Base-by-base conservation (phyloP, 1,139 yeast genomes). In the Debaryomyces psychrophilus region DNA sequence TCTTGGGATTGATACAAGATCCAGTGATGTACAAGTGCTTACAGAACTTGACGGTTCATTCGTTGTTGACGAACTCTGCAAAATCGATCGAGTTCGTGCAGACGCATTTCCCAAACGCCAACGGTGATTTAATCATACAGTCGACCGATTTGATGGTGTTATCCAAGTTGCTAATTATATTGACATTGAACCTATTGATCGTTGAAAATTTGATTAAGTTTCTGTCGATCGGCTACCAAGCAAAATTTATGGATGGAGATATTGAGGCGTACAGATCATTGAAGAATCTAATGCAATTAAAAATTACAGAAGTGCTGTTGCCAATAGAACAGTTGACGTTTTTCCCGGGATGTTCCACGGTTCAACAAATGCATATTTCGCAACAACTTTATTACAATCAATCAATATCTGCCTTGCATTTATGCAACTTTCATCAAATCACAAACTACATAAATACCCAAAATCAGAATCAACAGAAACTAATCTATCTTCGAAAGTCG, bases 361-460 rank as follows among this genome's bases (percentile, higher is more conserved):
- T 23, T 6, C 43, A 39, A 8, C 31, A 26, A 20, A 39, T 23
- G 17, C 38, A 42, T 34, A 61, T 61, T 47, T 65, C 64, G 31
- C 61, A 61, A 45, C 67, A 62, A 44, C 61, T 70, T 17, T 68
- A 65, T 50, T 73, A 70, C 52, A 68, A 71, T 51, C 60, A 68
- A 41, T 63, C 76, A 8, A 49, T 71, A 18, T 51, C 66, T 8
- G 63, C 64, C 36, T 48, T 71, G 11, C 73, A 73, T 50, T 54
- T 71, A 49, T 69, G 67, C 47, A 62, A 65, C 46, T 72, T 70
- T 51, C 68, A 68, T 54, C 73, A 70, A 54, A 67, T 60, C 26
- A 52, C 65, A 48, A 65, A 63, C 48, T 53, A 59, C 31, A 47
- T 55, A 33, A 45, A 50, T 15, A 40, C 44, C 20, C 59, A 52